Base-by-base conservation (phyloP, 176 grass and related monocot species). In the Musa troglodytarum region DNA sequence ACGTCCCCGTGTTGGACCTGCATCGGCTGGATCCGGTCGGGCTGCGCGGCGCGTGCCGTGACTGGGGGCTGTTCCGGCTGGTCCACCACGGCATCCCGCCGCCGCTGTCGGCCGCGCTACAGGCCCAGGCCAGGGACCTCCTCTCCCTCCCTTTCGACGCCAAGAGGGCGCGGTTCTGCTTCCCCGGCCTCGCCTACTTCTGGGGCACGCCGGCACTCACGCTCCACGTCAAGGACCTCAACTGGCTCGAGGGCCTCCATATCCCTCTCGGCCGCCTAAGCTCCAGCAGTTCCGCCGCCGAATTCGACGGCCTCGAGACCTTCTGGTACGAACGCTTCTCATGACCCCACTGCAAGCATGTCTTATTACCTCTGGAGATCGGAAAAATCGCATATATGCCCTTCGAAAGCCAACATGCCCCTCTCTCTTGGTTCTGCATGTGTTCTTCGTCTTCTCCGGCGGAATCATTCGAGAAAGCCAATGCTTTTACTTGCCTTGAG, bases 171-270 rank as follows among this genome's bases (percentile, higher is more conserved):
- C 49, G 15, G 12, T 71, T 85, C 11, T 13, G 20, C 12, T 12
- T 11, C 58, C 59, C 61, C 75, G 14, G 17, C 51, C 29, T 77
- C 11, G 73, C 28, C 50, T 90, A 97, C 83, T 92, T 97, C 80
- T 88, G 87, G 67, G 93, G 90, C 73, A 90, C 93, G 15, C 87
- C 86, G 29, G 90, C 93, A 20, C 53, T 88, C 43, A 23, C 78
- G 50, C 78, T 96, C 21, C 74, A 21, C 9, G 28, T 90, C 13
- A 81, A 77, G 5, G 65, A 90, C 8, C 20, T 90, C 62, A 97
- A 92, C 74, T 97, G 87, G 90, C 54, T 93, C 20, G 93, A 97
- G 66, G 90, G 93, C 0, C 73, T 90, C 49, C 90, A 97, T 12
- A 43, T 97, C 53, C 49, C 67, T 19, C 53, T 86, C 8, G 20